phyloP scores from a whole-genome alignment of 768 basidiomycete genomes.

The Exsudoporus frostii region DNA sequence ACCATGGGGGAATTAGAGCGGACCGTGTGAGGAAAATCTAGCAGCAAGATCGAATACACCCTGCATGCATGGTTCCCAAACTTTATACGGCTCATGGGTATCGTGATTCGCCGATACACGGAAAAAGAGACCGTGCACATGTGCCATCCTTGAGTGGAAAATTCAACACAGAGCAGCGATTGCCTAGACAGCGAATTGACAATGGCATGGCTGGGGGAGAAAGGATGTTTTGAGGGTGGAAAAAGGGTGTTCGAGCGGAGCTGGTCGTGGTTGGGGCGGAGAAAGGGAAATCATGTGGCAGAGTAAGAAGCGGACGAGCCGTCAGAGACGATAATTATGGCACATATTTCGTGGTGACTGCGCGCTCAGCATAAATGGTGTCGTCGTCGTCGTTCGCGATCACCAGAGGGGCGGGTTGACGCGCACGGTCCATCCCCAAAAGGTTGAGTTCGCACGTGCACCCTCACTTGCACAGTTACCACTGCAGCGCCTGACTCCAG shows the following conservation, averaged over 20 bases:
- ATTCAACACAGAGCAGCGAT: too few species aligned
- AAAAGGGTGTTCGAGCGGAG: conserved; percentile 40
- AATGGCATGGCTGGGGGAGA: background rate
- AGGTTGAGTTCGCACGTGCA: conserved; percentile 34
- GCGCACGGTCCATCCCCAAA: conserved; percentile 29
- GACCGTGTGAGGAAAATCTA: conserved; percentile 4
- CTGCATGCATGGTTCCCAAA: background rate
- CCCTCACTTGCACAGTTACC: conserved; percentile 29
- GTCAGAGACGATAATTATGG: conserved; percentile 26
- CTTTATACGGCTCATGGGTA: background rate
- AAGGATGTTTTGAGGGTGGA: too few species aligned
- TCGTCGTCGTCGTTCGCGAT: conserved; percentile 21
- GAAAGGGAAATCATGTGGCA: conserved; percentile 29
- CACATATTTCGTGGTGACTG: conserved; percentile 7
- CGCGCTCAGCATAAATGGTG: conserved; percentile 6
- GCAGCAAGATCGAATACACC: background rate
- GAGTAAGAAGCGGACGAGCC: conserved; percentile 11
- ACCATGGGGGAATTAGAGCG: background rate
- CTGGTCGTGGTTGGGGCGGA: conserved; percentile 34
- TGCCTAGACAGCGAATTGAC: background rate
- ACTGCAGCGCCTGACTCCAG: conserved; percentile 16
- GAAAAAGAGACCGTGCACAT: background rate
- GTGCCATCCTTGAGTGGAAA: background rate
- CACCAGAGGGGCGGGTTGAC: conserved; percentile 6
- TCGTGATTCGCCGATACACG: background rate